These are phyloP conservation scores for Teratosphaeria pseudoeucalypti DNA, from an alignment of 2,329 filamentous ascomycete species.

Conservation along the genomic window DNA sequence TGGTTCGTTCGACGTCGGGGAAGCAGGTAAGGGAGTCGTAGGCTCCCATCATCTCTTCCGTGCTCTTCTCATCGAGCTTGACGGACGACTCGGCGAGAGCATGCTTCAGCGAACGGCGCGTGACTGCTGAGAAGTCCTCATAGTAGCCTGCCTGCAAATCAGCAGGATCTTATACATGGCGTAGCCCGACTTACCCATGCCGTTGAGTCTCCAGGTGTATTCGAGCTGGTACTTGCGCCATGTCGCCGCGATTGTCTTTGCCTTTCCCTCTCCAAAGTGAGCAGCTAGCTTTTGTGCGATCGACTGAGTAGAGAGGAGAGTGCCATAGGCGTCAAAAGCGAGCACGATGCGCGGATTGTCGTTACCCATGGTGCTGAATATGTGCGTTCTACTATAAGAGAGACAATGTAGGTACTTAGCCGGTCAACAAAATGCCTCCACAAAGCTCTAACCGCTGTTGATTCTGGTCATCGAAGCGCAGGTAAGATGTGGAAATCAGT, in stretches of 20 bases:
- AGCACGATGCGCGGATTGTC: constrained; percentile 36
- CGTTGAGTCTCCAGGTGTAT: constrained; percentile 66
- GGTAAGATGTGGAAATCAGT: not conserved
- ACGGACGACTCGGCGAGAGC: constrained; percentile 50
- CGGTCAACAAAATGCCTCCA: not conserved
- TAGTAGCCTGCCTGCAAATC: constrained; percentile 46
- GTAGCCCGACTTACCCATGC: constrained; percentile 54
- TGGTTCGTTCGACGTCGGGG: constrained; percentile 48
- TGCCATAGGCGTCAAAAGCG: constrained; percentile 69
- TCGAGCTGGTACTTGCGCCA: constrained; percentile 65
- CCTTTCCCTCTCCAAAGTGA: constrained; percentile 49
- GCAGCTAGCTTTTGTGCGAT: constrained; percentile 50
- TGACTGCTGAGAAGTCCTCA: constrained; percentile 53
- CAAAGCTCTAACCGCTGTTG: not conserved
- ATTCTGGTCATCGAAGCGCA: not conserved
- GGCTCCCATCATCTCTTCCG: constrained; percentile 46
- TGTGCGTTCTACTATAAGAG: not conserved
- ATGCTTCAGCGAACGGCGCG: constrained; percentile 51
- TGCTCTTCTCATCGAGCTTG: constrained; percentile 34
- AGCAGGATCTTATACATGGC: not conserved
- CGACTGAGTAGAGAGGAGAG: constrained; percentile 60
- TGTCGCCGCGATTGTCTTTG: constrained; percentile 45
- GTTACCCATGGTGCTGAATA: not conserved
- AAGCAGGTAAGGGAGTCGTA: constrained; percentile 58
- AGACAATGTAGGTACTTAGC: not conserved